Evolutionary conservation across 495 filamentous ascomycete genomes (phyloP).

Genomic region (Aspergillus diversus): DNA sequence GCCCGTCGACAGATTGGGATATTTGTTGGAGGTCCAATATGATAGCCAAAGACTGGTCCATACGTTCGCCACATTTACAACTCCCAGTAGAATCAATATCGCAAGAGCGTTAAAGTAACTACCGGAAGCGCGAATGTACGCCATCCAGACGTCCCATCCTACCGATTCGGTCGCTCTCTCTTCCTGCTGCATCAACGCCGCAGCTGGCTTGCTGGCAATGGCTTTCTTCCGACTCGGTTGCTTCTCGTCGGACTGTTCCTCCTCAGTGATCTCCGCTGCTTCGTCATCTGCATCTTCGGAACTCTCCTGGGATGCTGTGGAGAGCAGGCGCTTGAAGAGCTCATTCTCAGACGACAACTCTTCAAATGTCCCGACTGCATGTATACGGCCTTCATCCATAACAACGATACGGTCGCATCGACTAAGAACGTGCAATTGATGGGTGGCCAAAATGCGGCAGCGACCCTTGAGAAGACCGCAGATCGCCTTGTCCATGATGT

Average conservation of each 20-base stretch:
- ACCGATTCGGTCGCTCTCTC: conserved; percentile 83
- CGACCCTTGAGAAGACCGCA: conserved; percentile 87
- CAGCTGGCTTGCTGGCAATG: conserved; percentile 37
- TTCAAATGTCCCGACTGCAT: conserved; percentile 83
- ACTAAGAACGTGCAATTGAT: conserved; percentile 89
- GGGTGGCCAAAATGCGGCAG: conserved; percentile 87
- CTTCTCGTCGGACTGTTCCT: conserved; percentile 49
- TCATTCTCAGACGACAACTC: conserved; percentile 78
- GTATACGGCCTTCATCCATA: conserved; percentile 83
- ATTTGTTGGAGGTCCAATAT: conserved; percentile 84
- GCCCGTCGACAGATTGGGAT: conserved; percentile 53
- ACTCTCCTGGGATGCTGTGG: conserved; percentile 76
- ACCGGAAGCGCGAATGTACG: conserved; percentile 82
- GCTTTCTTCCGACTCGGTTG: conserved; percentile 52
- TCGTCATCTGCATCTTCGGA: conserved; percentile 46
- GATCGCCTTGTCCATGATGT: conserved; percentile 96
- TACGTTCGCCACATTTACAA: conserved; percentile 83
- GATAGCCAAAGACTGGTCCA: conserved; percentile 89
- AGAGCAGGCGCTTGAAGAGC: conserved; percentile 80
- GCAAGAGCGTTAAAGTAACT: conserved; percentile 68
- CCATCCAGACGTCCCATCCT: conserved; percentile 77
- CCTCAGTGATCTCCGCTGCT: conserved; percentile 22
- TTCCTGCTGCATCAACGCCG: conserved; percentile 85
- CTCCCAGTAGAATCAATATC: conserved; percentile 65
- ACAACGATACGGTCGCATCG: conserved; percentile 90